Percentiles rank a stretch among this genome's conserved stretches.
Evolutionary conservation across 495 filamentous ascomycete species (phyloP).

Genomic region (Stereocaulon alpinum): DNA sequence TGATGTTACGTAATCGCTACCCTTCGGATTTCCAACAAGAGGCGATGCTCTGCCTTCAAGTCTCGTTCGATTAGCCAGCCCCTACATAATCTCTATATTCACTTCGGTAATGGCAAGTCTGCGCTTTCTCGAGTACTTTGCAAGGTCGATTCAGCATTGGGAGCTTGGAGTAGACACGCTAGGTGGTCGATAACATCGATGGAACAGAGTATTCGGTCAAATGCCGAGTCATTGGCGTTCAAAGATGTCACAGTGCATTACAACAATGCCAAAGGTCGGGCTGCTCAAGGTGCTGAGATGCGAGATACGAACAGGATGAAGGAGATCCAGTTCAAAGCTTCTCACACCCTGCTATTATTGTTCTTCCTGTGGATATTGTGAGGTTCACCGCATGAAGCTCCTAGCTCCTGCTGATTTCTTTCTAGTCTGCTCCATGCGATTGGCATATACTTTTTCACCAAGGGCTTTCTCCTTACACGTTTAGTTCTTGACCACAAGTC

Average conservation of each 20-base stretch:
- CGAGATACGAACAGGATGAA: constrained; percentile 26
- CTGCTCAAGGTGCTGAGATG: background rate
- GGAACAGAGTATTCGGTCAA: constrained; percentile 2
- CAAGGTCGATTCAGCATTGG: background rate
- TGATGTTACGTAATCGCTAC: too few relatives aligned
- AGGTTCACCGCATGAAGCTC: constrained; percentile 7
- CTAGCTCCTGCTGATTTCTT: constrained; percentile 4
- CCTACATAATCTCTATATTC: background rate
- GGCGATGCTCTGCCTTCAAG: too few relatives aligned
- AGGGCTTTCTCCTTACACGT: constrained; percentile 91
- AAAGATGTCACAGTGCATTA: constrained; percentile 12
- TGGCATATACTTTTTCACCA: constrained; percentile 86
- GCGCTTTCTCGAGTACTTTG: background rate
- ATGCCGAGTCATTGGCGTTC: background rate
- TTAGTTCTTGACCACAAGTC: constrained; percentile 84
- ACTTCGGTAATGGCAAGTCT: background rate
- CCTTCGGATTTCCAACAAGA: too few relatives aligned
- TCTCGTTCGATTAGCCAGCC: too few relatives aligned
- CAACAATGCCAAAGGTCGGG: constrained; percentile 5
- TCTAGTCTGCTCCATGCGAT: constrained; percentile 60
- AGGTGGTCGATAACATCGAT: constrained; percentile 3
- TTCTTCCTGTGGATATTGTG: constrained; percentile 41
- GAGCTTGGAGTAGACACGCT: background rate
- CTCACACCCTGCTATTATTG: constrained; percentile 38
- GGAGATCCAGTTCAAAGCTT: constrained; percentile 42